Percentiles rank a stretch among this genome's conserved stretches.
These are phyloP conservation scores for Saccharomycopsis oosterbeekiorum DNA, from an alignment of 805 yeast genomes.

Conservation along the genomic window DNA sequence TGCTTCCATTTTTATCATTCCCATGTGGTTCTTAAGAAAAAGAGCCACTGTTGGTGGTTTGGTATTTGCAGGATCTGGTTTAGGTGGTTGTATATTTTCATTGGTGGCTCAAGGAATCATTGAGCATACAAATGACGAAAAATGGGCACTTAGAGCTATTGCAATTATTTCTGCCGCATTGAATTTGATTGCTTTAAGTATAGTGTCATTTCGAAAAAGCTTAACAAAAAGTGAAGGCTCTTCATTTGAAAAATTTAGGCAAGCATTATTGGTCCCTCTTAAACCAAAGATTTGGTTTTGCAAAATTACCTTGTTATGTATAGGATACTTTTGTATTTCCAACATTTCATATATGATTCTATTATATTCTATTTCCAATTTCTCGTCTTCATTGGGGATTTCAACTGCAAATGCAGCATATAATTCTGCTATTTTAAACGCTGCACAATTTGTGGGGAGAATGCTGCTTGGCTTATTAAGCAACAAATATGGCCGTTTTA, in stretches of 20 bases:
- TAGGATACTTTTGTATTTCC: slow-evolving; percentile 31
- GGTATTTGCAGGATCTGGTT: slow-evolving; percentile 41
- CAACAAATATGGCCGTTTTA: slow-evolving; percentile 38
- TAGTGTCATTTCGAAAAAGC: slow-evolving; percentile 37
- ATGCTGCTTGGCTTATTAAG: slow-evolving; percentile 37
- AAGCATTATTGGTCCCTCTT: slow-evolving; percentile 29
- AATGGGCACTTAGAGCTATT: slow-evolving; percentile 38
- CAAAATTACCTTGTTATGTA: slow-evolving; percentile 25
- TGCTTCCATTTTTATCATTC: slow-evolving; percentile 41
- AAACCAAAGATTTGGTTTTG: slow-evolving; percentile 23
- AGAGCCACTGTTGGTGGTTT: slow-evolving; percentile 43
- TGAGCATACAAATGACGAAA: slow-evolving; percentile 31
- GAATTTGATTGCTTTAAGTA: slow-evolving; percentile 30
- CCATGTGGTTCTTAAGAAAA: slow-evolving; percentile 44
- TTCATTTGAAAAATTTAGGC: slow-evolving; percentile 16
- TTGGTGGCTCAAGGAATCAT: slow-evolving; percentile 35
- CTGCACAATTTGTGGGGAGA: slow-evolving; percentile 40
- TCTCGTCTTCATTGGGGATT: slow-evolving; percentile 39
- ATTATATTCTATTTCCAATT: slow-evolving; percentile 38
- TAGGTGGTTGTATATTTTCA: slow-evolving; percentile 40
- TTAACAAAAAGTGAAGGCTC: neutral
- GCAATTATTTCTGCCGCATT: slow-evolving; percentile 33
- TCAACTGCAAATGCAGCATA: slow-evolving; percentile 34
- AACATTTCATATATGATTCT: slow-evolving; percentile 35
- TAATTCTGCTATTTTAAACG: slow-evolving; percentile 36